phyloP scores from a whole-genome alignment of 2,329 filamentous ascomycete species.

The Dryadomyces quercivorus region DNA sequence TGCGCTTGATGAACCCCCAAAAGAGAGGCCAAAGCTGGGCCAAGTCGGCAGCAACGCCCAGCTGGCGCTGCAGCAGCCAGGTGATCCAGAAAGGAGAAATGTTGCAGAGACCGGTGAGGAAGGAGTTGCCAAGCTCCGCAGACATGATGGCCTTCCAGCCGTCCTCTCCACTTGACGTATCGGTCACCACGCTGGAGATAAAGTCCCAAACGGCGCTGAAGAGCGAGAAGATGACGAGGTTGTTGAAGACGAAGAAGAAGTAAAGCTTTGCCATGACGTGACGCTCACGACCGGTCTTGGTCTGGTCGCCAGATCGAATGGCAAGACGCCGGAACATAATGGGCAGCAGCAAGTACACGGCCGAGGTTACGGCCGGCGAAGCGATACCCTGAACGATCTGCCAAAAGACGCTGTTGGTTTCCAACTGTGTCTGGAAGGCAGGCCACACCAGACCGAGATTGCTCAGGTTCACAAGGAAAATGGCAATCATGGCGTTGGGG shows the following conservation, averaged over 20 bases:
- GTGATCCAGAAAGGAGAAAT: slow-evolving; percentile 91
- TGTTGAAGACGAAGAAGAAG: slow-evolving; percentile 96
- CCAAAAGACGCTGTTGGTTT: slow-evolving; percentile 56
- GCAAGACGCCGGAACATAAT: slow-evolving; percentile 84
- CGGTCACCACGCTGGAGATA: slow-evolving; percentile 49
- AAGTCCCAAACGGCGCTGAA: slow-evolving; percentile 77
- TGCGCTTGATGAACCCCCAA: slow-evolving; percentile 76
- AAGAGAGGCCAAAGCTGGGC: slow-evolving; percentile 73
- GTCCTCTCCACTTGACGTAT: slow-evolving; percentile 42
- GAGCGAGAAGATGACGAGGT: slow-evolving; percentile 83
- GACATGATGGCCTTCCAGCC: slow-evolving; percentile 58
- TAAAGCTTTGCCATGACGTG: slow-evolving; percentile 88
- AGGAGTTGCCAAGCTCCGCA: slow-evolving; percentile 45
- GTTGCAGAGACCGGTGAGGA: slow-evolving; percentile 60
- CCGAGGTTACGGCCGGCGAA: slow-evolving; percentile 75
- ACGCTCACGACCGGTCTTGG: slow-evolving; percentile 82
- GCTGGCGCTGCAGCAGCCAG: slow-evolving; percentile 82
- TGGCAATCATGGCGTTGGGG: slow-evolving; percentile 86
- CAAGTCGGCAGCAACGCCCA: slow-evolving; percentile 90
- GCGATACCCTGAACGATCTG: slow-evolving; percentile 83
- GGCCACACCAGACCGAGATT: slow-evolving; percentile 75
- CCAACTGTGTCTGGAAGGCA: slow-evolving; percentile 55
- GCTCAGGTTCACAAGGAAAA: slow-evolving; percentile 77
- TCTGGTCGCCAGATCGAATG: slow-evolving; percentile 72
- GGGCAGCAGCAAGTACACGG: slow-evolving; percentile 78